Evolutionary conservation across 2,329 filamentous ascomycete genomes (phyloP).

Genomic region (Xylaria multiplex): DNA sequence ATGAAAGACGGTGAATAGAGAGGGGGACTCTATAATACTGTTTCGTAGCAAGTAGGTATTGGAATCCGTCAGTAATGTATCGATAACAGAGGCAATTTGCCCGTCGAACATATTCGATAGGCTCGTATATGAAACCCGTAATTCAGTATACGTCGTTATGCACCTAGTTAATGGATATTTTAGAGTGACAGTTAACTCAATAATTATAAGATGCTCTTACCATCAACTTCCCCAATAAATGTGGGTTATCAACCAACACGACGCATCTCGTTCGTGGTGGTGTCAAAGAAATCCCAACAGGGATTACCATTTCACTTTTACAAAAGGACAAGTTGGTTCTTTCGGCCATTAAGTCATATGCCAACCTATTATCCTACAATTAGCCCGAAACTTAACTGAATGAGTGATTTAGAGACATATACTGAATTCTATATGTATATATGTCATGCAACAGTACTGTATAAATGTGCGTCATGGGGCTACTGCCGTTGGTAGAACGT

Average conservation of each 20-base stretch:
- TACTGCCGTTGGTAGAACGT: no score
- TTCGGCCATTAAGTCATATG: not conserved
- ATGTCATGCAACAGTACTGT: no score
- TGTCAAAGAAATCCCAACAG: not conserved
- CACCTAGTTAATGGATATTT: no score
- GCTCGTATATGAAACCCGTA: not conserved
- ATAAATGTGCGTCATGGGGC: no score
- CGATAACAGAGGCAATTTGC: no score
- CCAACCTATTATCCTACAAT: not conserved
- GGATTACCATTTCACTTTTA: not conserved
- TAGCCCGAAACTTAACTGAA: not conserved
- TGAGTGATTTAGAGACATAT: not conserved
- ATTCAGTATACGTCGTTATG: not conserved
- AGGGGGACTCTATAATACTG: not conserved
- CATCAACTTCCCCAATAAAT: not conserved
- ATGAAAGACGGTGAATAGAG: not conserved
- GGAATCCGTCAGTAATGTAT: no score
- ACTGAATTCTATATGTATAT: not conserved
- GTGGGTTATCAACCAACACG: no score
- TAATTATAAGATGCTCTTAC: not conserved
- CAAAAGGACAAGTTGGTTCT: not conserved
- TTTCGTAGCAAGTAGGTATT: not conserved
- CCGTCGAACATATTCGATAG: not conserved
- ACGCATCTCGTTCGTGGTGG: not conserved
- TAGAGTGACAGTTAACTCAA: no score